Base-by-base conservation (phyloP, 2,329 filamentous ascomycete genomes). In the Fusarium newnesense region DNA sequence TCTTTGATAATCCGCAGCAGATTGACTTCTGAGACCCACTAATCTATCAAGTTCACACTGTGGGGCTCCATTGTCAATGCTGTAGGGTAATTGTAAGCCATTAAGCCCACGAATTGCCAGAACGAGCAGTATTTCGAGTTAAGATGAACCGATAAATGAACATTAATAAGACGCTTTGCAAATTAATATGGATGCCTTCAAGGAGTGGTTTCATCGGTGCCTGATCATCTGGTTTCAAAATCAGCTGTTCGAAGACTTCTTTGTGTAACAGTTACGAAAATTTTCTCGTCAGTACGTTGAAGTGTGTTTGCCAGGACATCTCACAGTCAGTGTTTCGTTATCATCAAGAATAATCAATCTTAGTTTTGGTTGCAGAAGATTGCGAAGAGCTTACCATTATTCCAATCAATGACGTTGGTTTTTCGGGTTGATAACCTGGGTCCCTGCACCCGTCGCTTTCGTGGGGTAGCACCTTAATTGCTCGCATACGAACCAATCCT, bases 401-500 rank as follows among this genome's bases (percentile, higher is more conserved):
- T 12, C 28, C 32, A 21, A 21, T 59, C 11, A 12, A 37, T 59
- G 32, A 49, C 42, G 42, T 16, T 32, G 32, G n/a, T 9, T 50
- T 32, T 37, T 54, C 50, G 18, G 16, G 5, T 4, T 37, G 56
- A 59, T 59, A 59, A 52, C 19, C 16, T 2, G 12, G 43, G 28
- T 52, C 26, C 43, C 9, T 59, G 26, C 16, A 40, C 19, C 30
- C 13, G 9, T 40, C 2, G 15, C 12, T 19, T 36, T 46, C 19
- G 36, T 19, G 58, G 47, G 36, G 58, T 56, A 42, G 19, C 42
- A 39, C 19, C 63, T 24, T 44, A 40, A 49, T 44, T 21, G 28
- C 15, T 61, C 42, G 46, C 63, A 53, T 52, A 9, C 24, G 43
- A 60, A 16, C 46, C 50, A 62, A 68, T 37, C n/a, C 44, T 36